These are phyloP conservation scores for Hermanozyma aechmeae DNA, from an alignment of 805 yeast species.

Conservation along the genomic window DNA sequence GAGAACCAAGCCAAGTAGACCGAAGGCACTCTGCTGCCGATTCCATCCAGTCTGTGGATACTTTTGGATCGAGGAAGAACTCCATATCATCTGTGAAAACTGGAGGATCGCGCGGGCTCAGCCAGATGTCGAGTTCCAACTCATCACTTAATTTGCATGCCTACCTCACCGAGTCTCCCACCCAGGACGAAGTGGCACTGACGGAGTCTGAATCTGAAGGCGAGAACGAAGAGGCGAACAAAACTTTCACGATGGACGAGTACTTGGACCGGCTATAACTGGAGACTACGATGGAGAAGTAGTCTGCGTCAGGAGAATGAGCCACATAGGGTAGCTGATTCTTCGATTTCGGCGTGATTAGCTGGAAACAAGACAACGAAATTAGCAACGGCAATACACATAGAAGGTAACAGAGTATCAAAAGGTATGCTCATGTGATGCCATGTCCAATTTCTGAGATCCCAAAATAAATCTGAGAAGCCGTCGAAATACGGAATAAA, in stretches of 20 bases:
- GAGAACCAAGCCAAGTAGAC: background rate
- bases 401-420: too few species aligned
- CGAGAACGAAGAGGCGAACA: conserved; percentile 6
- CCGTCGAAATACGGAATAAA: too few species aligned
- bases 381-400: too few species aligned
- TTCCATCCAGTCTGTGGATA: conserved; percentile 6
- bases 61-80: conserved; percentile 15
- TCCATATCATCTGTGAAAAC: conserved; percentile 16
- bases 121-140: conserved; percentile 29
- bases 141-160: conserved; percentile 34
- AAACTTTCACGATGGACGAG: conserved; percentile 11
- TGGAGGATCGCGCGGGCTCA: conserved; percentile 16
- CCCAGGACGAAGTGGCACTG: too few species aligned
- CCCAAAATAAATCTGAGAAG: too few species aligned
- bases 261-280: conserved; percentile 6
- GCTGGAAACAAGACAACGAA: conserved; percentile 1
- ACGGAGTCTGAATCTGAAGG: conserved; percentile 1
- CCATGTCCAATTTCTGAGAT: too few species aligned
- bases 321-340: too few species aligned
- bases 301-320: too few species aligned
- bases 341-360: background rate
- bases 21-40: conserved; percentile 3
- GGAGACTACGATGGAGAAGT: too few species aligned
- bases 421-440: too few species aligned
- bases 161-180: conserved; percentile 33